Evolutionary conservation across 2,329 filamentous ascomycete species (phyloP).

Genomic region (Fusarium sp.): DNA sequence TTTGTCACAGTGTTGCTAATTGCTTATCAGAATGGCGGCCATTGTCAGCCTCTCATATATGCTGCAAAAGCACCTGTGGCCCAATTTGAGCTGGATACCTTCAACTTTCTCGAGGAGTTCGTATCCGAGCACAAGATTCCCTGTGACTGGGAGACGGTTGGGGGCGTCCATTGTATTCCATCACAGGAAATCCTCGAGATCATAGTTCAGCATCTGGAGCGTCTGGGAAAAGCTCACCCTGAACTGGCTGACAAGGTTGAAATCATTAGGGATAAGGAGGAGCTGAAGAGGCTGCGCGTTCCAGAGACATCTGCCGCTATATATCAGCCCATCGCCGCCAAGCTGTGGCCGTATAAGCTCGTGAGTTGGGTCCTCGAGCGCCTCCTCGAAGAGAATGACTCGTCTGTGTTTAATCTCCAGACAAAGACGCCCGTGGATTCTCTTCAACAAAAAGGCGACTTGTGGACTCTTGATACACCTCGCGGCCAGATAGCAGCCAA

Average conservation of each 20-base stretch:
- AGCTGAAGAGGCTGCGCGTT: conserved; percentile 66
- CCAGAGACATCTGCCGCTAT: conserved; percentile 72
- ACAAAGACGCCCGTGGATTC: conserved; percentile 75
- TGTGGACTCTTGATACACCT: conserved; percentile 74
- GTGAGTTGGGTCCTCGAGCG: conserved; percentile 77
- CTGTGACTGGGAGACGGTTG: conserved; percentile 76
- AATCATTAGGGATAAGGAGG: conserved; percentile 55
- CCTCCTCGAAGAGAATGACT: conserved; percentile 58
- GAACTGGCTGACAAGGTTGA: conserved; percentile 65
- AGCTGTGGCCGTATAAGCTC: conserved; percentile 87
- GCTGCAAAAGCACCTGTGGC: conserved; percentile 69
- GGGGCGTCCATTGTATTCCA: conserved; percentile 74
- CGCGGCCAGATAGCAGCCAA: conserved; percentile 74
- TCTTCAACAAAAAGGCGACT: conserved; percentile 54
- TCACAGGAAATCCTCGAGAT: conserved; percentile 65
- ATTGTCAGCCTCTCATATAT: conserved; percentile 81
- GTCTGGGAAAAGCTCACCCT: conserved; percentile 65
- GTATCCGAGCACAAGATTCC: conserved; percentile 68
- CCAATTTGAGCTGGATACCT: conserved; percentile 79
- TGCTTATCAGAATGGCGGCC: conserved; percentile 70
- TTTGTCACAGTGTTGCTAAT: conserved; percentile 10
- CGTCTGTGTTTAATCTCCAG: conserved; percentile 75
- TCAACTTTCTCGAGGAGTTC: conserved; percentile 68
- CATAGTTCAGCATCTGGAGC: conserved; percentile 63
- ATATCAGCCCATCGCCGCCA: conserved; percentile 73